A percentile compares a stretch with the other conserved stretches of the same genome.
Evolutionary conservation across 495 filamentous ascomycete genomes (phyloP).

Genomic region (Tricharina praecox): DNA sequence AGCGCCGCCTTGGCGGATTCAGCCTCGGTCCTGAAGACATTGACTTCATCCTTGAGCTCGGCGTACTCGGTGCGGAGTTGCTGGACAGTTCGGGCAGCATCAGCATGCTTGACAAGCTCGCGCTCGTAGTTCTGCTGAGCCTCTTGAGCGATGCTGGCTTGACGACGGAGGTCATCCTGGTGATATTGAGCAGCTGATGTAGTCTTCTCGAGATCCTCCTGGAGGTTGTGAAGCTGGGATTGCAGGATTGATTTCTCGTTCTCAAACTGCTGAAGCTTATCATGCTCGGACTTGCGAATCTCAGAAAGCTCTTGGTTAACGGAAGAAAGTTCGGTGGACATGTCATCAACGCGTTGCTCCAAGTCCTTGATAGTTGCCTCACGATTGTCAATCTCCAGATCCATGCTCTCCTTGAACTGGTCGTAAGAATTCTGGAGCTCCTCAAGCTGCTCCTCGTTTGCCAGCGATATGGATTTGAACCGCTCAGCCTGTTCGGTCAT

Average conservation of each 20-base stretch:
- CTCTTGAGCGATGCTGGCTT: conserved; percentile 80
- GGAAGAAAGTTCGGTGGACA: conserved; percentile 58
- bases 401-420: conserved; percentile 71
- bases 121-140: conserved; percentile 90
- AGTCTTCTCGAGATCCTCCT: conserved; percentile 70
- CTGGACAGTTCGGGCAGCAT: conserved; percentile 70
- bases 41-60: conserved; percentile 57
- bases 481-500: conserved; percentile 64
- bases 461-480: conserved; percentile 75
- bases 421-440: conserved; percentile 65
- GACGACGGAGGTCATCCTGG: conserved; percentile 76
- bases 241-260: conserved; percentile 64
- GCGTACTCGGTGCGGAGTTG: conserved; percentile 62
- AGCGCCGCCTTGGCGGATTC: conserved; percentile 66
- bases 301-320: conserved; percentile 64
- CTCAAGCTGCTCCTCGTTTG: conserved; percentile 73
- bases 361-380: conserved; percentile 53
- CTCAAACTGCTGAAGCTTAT: conserved; percentile 51
- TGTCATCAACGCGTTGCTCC: conserved; percentile 62
- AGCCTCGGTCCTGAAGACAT: conserved; percentile 52
- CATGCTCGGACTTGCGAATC: conserved; percentile 58
- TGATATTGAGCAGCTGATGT: conserved; percentile 59
- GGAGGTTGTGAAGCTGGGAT: conserved; percentile 60
- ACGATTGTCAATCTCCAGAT: conserved; percentile 53
- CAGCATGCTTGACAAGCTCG: conserved; percentile 84